A percentile compares a stretch with the other conserved stretches of the same genome.
Evolutionary conservation across 176 grass and related monocot species (phyloP).

Genomic region (Carex myosuroides): DNA sequence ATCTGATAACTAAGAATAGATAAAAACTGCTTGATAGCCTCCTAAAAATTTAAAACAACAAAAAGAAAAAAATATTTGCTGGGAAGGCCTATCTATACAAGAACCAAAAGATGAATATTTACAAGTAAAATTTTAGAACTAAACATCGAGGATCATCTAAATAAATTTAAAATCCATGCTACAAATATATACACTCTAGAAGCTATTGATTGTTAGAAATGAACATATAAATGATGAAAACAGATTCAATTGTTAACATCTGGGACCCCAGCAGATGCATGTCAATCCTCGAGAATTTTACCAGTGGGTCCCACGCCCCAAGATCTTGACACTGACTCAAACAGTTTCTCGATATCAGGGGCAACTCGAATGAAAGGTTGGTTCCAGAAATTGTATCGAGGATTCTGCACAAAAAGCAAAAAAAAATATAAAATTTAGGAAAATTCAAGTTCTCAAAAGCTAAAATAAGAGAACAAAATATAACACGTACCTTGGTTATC

Average conservation of each 20-base stretch:
- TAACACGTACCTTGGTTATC: conserved; percentile 66
- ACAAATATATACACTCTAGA: conserved; percentile 15
- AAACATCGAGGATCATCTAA: background rate
- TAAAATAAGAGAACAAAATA: background rate
- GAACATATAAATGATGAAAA: conserved; percentile 14
- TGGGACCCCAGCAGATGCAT: conserved; percentile 27
- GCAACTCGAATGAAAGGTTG: conserved; percentile 62
- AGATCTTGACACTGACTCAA: conserved; percentile 83
- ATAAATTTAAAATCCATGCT: background rate
- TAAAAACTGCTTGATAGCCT: background rate
- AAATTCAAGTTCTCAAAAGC: background rate
- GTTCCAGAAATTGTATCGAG: conserved; percentile 84
- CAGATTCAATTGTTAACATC: conserved; percentile 49
- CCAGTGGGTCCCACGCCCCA: conserved; percentile 38
- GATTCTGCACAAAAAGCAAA: conserved; percentile 45
- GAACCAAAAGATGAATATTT: background rate
- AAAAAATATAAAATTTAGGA: background rate
- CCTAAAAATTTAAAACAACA: background rate
- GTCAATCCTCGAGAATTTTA: conserved; percentile 56
- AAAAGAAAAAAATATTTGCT: background rate
- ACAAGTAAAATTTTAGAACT: background rate
- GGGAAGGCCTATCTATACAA: background rate
- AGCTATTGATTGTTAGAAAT: conserved; percentile 8
- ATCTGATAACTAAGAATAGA: background rate
- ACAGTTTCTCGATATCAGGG: conserved; percentile 81